Evolutionary conservation across 2,329 filamentous ascomycete species (phyloP), one percentile per base, ranked within the genome.

Genomic region (Herpotrichia juniperi): DNA sequence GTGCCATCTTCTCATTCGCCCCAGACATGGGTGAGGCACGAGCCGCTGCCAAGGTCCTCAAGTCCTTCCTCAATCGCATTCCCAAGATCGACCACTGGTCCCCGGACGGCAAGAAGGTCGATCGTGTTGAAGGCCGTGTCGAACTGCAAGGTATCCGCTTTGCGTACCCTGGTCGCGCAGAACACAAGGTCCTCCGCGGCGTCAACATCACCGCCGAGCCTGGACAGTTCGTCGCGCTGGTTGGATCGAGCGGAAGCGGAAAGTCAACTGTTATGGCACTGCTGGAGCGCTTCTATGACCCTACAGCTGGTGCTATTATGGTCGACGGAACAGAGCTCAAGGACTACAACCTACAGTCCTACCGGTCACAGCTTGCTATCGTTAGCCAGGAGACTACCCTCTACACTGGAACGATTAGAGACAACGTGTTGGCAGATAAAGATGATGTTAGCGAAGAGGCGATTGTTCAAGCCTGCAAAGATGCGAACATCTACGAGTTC

Each of bases 1-100:
- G 93, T 11, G 90, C 88, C 1, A 88, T 97, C 63, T 97, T 97
- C 78, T 91, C 89, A 0, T 97, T 97, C 67, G 91, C 93, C 0
- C 93, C 93, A 0, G 93, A 97, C 61, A 97, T 97, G 92, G 90
- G 93, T 62, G 97, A 97, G 76, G 93, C 93, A 0, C 81, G 97
- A 21, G 88, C 93, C 50, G 90, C 93, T 1, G 91, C 93, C 0
- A 81, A 83, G 28, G 84, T 92, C 57, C 83, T 97, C 54, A 93
- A 94, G 76, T 85, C 79, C 1, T 81, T 99, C 14, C 93, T 96
- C 62, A 92, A 97, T 67, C 85, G 89, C 52, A 83, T 88, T 60
- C 93, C 94, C 0, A 75, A 78, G 2, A 94, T 97, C 60, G 75
- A 83, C 1, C 49, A 76, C 63, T 77, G 73, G 79, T 53, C 70